Base-by-base conservation (phyloP, 805 yeast species). In the Limtongia smithiae region DNA sequence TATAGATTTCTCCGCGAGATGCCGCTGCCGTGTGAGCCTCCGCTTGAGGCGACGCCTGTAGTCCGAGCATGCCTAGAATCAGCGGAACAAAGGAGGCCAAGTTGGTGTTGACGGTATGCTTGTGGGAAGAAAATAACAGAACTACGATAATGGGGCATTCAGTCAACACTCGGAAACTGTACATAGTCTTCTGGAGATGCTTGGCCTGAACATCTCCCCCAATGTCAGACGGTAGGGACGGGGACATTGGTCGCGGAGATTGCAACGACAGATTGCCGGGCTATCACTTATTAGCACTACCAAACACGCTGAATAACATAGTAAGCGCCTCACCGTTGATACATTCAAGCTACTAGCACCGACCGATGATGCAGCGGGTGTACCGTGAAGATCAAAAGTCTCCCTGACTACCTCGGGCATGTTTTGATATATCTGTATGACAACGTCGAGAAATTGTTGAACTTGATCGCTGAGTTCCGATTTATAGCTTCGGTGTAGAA, bases 121-220 rank as follows among this genome's bases (percentile, higher is more conserved):
- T 87, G 69, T 90, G 89, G 0, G 95, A 81, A 1, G 96, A 85
- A 61, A 87, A 88, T 44, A 94, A 72, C 6, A 96, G 81, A 2
- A 93, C 98, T 82, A 93, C 85, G 3, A 96, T 89, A 34, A 93
- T 91, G 8, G 99, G 99, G 64, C 97, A 90, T 66, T 93, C 99
- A 0, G 96, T 86, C 51, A 93, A 75, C 12, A 91, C 87, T 64
- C 89, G 90, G 74, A 93, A 91, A 1, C 97, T 89, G 57, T 66
- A 74, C 77, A 86, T 77, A 3, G 96, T 83, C 54, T 76, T 78
- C 37, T 76, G 76, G 46, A 89, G 71, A 2, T 76, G 70, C 50
- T 80, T 81, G 6, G 77, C 63, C 18, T 70, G 54, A 1, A 72
- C 54, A 6, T 73, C 76, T 28, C 70, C 72, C 12, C 65, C 62